Evolutionary conservation across 176 grass and related monocot genomes (phyloP), one percentile per base, ranked within the genome.

Genomic region (Musa acuminata): DNA sequence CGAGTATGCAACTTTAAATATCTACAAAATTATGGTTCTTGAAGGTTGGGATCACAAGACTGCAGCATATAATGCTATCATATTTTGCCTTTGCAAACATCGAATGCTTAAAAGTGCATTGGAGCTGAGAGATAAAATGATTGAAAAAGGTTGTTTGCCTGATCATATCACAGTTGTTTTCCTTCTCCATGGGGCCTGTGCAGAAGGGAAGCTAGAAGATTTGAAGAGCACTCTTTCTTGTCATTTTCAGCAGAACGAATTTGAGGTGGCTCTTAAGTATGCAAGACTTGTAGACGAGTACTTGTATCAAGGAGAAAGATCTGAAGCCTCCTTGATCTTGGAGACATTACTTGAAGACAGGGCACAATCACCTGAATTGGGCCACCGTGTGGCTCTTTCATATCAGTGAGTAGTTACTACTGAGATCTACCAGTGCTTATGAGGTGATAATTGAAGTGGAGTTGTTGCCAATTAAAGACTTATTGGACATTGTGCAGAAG

Each of bases 161-260:
- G 79, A 88, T 79, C 80, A 68, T 52, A 14, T 96, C 63, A 92
- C 90, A 27, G 84, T 81, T 75, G 83, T 96, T 84, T 90, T 84
- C 64, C 85, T 96, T 83, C 81, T 96, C 25, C 92, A 92, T 92
- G 90, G 93, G 21, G 81, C 88, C 82, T 96, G 74, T 92, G 86
- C 82, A 88, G 71, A 77, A 81, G 79, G 85, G 72, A 88, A 81
- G 80, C 83, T 71, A 71, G 75, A 29, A 23, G 72, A 90, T 13
- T 92, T 87, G 89, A 79, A 67, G 57, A 74, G 76, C 11, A 43
- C 83, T 49, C 53, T 88, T 85, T 83, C 64, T 63, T 78, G 59
- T 85, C 67, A 88, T n/a, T 87, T 96, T 78, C 71, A 72, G 50
- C 62, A 11, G 74, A 78, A 70, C 84, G 87, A 96, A 58, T 62